Conservation (phyloP, 805 yeast species). For the Wickerhamiella azymoides region DNA sequence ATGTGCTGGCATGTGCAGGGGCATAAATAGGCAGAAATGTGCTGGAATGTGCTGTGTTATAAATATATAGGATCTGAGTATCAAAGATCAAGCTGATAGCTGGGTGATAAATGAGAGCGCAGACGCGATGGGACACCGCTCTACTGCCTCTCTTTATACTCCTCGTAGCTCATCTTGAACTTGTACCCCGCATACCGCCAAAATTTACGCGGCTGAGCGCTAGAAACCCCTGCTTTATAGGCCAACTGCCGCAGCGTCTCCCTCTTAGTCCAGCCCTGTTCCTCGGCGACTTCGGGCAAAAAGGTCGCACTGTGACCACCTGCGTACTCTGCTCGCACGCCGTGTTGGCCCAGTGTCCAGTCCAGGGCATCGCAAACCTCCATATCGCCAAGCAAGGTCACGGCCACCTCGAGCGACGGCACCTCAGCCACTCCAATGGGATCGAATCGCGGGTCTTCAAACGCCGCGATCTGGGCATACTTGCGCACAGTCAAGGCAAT, state of each 20-base stretch:
- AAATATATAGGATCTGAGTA: no score
- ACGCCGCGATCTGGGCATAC: conserved; percentile 56
- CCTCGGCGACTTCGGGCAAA: conserved; percentile 78
- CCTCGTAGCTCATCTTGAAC: conserved; percentile 29
- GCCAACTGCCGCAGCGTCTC: conserved; percentile 62
- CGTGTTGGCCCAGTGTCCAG: conserved; percentile 78
- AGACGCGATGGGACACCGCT: no score
- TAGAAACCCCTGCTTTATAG: conserved; percentile 40
- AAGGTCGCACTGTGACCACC: conserved; percentile 57
- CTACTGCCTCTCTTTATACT: conserved; percentile 25
- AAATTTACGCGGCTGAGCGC: conserved; percentile 30
- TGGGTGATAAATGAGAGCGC: no score
- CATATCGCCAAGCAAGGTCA: conserved; percentile 52
- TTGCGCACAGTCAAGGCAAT: conserved; percentile 44
- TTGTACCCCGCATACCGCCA: conserved; percentile 46
- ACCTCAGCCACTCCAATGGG: conserved; percentile 51
- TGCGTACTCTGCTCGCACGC: conserved; percentile 48
- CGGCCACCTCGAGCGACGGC: conserved; percentile 36
- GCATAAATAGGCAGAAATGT: no score
- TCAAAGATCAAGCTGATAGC: no score
- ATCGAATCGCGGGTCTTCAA: conserved; percentile 63
- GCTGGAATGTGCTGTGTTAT: no score
- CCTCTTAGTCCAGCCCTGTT: conserved; percentile 65
- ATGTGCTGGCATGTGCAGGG: no score
- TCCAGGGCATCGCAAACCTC: conserved; percentile 41